phyloP scores from a whole-genome alignment of 306 rosid species.

The Dalbergia oliveri region DNA sequence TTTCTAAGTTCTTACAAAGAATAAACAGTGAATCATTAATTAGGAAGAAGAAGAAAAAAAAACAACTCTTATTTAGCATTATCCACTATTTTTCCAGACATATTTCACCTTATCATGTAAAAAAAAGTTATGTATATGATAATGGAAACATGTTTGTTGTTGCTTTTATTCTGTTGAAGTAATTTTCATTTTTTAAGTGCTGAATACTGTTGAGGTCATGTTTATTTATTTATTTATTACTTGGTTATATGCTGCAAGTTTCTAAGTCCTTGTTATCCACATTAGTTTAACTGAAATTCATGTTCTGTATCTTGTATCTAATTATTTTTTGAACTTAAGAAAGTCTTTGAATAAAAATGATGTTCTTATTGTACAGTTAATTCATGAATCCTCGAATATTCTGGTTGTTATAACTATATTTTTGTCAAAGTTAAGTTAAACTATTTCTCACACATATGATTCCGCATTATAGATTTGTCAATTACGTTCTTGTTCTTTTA shows the following conservation, averaged over 20 bases:
- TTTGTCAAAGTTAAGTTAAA: neutral
- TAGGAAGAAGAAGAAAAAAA: conserved; percentile 24
- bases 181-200: neutral
- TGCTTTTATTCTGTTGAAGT: neutral
- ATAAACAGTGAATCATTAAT: conserved; percentile 37
- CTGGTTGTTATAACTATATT: neutral
- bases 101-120: conserved; percentile 13
- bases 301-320: neutral
- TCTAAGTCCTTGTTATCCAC: neutral
- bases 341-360: neutral
- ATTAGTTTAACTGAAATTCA: neutral
- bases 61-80: conserved; percentile 34
- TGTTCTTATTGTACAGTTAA: too few relatives aligned
- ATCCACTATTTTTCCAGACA: neutral
- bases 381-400: neutral
- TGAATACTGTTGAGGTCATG: neutral
- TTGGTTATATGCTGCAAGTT: neutral
- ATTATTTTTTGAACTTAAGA: neutral
- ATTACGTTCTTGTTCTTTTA: neutral
- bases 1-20: conserved; percentile 39
- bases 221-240: neutral
- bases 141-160: conserved; percentile 39
- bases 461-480: neutral
- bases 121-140: conserved; percentile 27
- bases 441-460: neutral